A percentile compares a stretch with the other conserved stretches of the same genome.
Conservation (phyloP, 2,329 filamentous ascomycete genomes). For the Colletotrichum sp. region DNA sequence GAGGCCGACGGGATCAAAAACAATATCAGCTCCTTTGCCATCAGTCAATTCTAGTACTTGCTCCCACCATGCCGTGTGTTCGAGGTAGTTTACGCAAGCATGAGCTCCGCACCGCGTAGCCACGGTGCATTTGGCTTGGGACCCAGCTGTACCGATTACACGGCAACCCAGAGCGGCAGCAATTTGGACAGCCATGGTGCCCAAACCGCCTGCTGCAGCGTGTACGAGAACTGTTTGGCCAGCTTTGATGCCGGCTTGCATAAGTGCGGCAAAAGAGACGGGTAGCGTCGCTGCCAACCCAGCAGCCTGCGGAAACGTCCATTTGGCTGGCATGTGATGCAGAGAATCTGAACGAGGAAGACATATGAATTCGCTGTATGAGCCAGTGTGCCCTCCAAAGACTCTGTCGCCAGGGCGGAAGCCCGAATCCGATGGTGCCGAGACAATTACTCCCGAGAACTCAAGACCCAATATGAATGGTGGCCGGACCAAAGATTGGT, state of each 20-base stretch:
- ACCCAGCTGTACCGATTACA: slow-evolving; percentile 59
- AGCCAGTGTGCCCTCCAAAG: slow-evolving; percentile 57
- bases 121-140: slow-evolving; percentile 47
- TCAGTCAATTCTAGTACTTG: slow-evolving; percentile 51
- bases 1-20: slow-evolving; percentile 63
- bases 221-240: slow-evolving; percentile 60
- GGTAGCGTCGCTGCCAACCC: slow-evolving; percentile 58
- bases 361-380: slow-evolving; percentile 57
- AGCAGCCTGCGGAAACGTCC: slow-evolving; percentile 55
- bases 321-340: slow-evolving; percentile 47
- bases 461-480: slow-evolving; percentile 67
- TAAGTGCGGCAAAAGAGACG: slow-evolving; percentile 58
- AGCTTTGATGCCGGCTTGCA: slow-evolving; percentile 42
- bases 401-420: slow-evolving; percentile 55
- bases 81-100: slow-evolving; percentile 44
- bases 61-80: slow-evolving; percentile 50
- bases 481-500: slow-evolving; percentile 57
- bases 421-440: slow-evolving; percentile 34
- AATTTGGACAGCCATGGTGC: slow-evolving; percentile 61
- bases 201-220: slow-evolving; percentile 60
- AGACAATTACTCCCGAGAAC: slow-evolving; percentile 59
- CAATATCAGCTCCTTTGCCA: slow-evolving; percentile 58
- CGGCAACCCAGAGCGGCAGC: slow-evolving; percentile 56
- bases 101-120: slow-evolving; percentile 44
- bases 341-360: slow-evolving; percentile 40